These are phyloP conservation scores for Lagenidium giganteum DNA, from an alignment of 352 stramenopile species.

Conservation along the genomic window DNA sequence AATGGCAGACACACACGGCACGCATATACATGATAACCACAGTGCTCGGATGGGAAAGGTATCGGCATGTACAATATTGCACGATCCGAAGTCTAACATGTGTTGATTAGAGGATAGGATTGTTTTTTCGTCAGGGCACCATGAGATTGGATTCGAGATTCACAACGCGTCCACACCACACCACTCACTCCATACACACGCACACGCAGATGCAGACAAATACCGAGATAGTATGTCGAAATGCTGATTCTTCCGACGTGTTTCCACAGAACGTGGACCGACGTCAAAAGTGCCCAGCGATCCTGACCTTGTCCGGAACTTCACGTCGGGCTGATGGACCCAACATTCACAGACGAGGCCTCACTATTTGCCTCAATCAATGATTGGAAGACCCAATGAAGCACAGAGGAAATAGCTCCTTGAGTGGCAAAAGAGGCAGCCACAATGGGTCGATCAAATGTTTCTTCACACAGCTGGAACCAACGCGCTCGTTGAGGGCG, in stretches of 20 bases:
- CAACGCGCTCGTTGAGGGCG: no score
- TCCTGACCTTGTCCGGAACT: slow-evolving; percentile 61
- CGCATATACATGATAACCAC: no score
- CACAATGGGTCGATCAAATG: no score
- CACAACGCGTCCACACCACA: no score
- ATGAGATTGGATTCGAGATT: no score
- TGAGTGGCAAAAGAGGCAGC: slow-evolving; percentile 65
- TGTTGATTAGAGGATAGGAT: no score
- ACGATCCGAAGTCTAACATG: no score
- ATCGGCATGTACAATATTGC: no score
- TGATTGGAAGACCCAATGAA: slow-evolving; percentile 65
- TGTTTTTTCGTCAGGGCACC: no score
- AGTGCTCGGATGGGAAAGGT: no score
- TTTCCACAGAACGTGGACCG: slow-evolving; percentile 51
- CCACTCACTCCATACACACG: slow-evolving; percentile 1
- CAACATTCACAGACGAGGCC: slow-evolving; percentile 63
- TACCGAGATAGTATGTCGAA: slow-evolving; percentile 41
- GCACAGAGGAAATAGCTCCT: slow-evolving; percentile 38
- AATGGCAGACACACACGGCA: slow-evolving; percentile 14
- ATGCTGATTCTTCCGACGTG: slow-evolving; percentile 75
- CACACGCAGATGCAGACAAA: slow-evolving; percentile 5
- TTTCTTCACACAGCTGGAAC: no score
- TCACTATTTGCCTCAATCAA: slow-evolving; percentile 54
- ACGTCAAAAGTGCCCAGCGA: slow-evolving; percentile 69
- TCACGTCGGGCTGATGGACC: slow-evolving; percentile 75